Conservation (phyloP, 345 rosid genomes). For the Dimocarpus longan region DNA sequence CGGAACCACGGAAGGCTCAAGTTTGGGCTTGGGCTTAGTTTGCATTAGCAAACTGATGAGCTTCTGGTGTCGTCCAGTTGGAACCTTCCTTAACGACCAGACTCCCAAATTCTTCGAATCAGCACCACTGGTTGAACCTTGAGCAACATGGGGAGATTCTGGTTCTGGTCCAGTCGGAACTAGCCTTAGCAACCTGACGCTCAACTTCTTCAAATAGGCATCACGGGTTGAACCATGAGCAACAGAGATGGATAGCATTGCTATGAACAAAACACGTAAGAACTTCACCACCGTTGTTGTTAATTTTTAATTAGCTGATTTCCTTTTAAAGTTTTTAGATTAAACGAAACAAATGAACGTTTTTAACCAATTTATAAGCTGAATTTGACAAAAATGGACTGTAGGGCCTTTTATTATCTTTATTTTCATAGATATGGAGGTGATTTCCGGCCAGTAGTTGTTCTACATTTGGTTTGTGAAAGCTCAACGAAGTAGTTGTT, state of each 20-base stretch:
- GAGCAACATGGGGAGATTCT: not conserved
- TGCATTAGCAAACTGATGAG: not conserved
- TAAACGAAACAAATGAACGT: not conserved
- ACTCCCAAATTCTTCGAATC: too few relatives aligned
- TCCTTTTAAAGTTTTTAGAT: not conserved
- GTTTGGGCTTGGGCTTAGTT: not conserved
- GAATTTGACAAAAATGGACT: not conserved
- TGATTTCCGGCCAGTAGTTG: too few relatives aligned
- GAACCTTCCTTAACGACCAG: not conserved
- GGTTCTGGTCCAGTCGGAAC: not conserved
- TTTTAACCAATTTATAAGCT: not conserved
- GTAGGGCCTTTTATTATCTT: too few relatives aligned
- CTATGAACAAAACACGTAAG: not conserved
- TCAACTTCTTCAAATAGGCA: not conserved
- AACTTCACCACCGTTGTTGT: not conserved
- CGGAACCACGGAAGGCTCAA: not conserved
- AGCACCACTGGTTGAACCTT: too few relatives aligned
- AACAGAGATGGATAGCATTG: not conserved
- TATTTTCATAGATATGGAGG: too few relatives aligned
- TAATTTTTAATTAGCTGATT: not conserved
- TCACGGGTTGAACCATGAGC: not conserved
- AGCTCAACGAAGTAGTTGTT: too few relatives aligned
- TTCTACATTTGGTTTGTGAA: too few relatives aligned
- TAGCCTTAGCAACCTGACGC: not conserved
- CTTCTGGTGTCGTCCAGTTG: not conserved